These are phyloP conservation scores for Samsoniella hepiali DNA, from an alignment of 2,329 filamentous ascomycete genomes.

Conservation along the genomic window DNA sequence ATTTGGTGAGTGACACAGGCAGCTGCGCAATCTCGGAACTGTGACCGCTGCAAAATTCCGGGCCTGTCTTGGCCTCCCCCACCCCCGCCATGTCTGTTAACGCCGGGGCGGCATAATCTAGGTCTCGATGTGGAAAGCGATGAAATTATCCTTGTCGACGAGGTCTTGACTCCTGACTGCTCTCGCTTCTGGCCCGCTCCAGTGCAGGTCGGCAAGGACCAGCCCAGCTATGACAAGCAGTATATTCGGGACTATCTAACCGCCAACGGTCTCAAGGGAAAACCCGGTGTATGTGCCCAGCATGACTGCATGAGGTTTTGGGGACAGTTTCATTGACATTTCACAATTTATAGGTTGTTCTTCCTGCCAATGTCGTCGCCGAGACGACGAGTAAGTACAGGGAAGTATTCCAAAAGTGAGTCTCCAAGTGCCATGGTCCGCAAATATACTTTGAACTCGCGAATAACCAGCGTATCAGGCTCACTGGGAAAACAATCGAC, in stretches of 20 bases:
- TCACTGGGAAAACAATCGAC: constrained; percentile 21
- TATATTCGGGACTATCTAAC: constrained; percentile 80
- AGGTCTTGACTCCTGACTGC: constrained; percentile 80
- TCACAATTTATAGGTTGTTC: constrained; percentile 28
- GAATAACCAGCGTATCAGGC: constrained; percentile 6
- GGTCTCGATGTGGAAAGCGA: constrained; percentile 47
- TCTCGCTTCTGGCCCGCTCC: constrained; percentile 84
- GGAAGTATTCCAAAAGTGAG: constrained; percentile 57
- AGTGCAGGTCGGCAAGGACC: constrained; percentile 64
- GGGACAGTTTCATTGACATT: background rate
- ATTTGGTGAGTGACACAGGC: constrained; percentile 49
- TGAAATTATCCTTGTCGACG: constrained; percentile 57
- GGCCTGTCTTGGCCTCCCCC: background rate
- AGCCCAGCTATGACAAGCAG: constrained; percentile 89
- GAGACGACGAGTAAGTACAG: constrained; percentile 70
- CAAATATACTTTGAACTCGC: too few relatives aligned
- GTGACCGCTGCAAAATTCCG: constrained; percentile 43
- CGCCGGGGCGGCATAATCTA: background rate
- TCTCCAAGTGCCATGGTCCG: background rate
- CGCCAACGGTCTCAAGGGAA: constrained; percentile 54
- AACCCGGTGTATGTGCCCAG: constrained; percentile 19
- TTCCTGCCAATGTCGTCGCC: constrained; percentile 69
- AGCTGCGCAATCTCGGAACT: constrained; percentile 46
- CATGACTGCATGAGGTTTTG: background rate
- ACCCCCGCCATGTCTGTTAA: background rate